Evolutionary conservation across 805 yeast species (phyloP).

Genomic region (Ogataea siamensis): DNA sequence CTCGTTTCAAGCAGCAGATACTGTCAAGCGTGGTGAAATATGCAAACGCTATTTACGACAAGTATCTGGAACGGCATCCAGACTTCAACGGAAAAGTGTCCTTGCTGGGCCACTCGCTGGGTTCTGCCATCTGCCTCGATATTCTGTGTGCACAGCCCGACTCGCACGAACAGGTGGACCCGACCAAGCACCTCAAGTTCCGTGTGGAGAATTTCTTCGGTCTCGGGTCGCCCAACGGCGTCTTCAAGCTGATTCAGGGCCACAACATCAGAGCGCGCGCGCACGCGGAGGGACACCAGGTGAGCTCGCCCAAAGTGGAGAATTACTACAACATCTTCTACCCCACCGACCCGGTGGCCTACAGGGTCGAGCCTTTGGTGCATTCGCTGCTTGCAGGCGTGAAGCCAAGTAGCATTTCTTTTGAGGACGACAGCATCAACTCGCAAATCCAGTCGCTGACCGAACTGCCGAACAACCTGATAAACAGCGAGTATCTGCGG

Average conservation of each 20-base stretch:
- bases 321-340: conserved; percentile 83
- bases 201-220: conserved; percentile 73
- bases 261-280: conserved; percentile 51
- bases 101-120: conserved; percentile 87
- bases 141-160: conserved; percentile 53
- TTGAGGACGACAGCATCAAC: conserved; percentile 50
- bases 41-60: conserved; percentile 58
- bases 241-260: conserved; percentile 71
- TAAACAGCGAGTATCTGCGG: conserved; percentile 31
- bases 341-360: conserved; percentile 89
- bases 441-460: conserved; percentile 22
- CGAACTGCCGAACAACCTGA: conserved; percentile 19
- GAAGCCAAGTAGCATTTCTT: conserved; percentile 59
- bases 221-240: conserved; percentile 89
- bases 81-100: conserved; percentile 78
- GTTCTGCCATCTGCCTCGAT: conserved; percentile 83
- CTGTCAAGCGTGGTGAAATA: conserved; percentile 58
- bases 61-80: conserved; percentile 64
- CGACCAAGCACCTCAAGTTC: conserved; percentile 52
- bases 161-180: conserved; percentile 23
- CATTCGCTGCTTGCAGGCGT: conserved; percentile 44
- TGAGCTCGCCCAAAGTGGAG: conserved; percentile 52
- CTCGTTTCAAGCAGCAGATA: conserved; percentile 60
- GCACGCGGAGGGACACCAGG: conserved; percentile 7
- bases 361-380: conserved; percentile 84